Evolutionary conservation across 2,329 filamentous ascomycete genomes (phyloP).

Genomic region (Fusarium zealandicum): DNA sequence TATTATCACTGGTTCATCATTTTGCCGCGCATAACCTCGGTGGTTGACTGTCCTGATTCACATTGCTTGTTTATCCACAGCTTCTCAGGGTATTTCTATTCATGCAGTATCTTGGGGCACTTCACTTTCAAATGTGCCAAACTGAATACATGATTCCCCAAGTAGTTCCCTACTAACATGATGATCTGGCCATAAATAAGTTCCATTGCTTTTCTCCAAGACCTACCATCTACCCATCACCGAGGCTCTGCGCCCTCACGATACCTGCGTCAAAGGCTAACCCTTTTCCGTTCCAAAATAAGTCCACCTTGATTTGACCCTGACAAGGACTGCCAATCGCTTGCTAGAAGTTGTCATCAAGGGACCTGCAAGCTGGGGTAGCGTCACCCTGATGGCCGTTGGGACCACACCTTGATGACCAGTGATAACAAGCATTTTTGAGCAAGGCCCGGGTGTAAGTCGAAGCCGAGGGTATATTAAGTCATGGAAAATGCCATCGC

Average conservation of each 20-base stretch:
- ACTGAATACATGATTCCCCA: no score
- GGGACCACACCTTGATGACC: slow-evolving; percentile 32
- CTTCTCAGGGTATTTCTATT: background rate
- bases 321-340: slow-evolving; percentile 12
- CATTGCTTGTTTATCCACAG: background rate
- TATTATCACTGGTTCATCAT: no score
- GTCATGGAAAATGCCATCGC: no score
- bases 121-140: no score
- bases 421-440: background rate
- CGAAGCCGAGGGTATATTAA: slow-evolving; percentile 9
- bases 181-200: background rate
- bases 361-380: slow-evolving; percentile 2
- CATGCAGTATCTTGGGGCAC: background rate
- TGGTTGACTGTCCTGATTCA: background rate
- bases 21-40: no score
- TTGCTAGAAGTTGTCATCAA: slow-evolving; percentile 21
- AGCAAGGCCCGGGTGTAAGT: slow-evolving; percentile 5
- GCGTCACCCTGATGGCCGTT: slow-evolving; percentile 32
- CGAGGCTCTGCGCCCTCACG: slow-evolving; percentile 15
- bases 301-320: background rate
- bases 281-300: background rate
- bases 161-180: no score
- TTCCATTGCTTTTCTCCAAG: background rate
- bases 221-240: background rate
- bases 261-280: background rate